phyloP scores from a whole-genome alignment of 768 basidiomycete genomes.

The Calocybe cyanea region DNA sequence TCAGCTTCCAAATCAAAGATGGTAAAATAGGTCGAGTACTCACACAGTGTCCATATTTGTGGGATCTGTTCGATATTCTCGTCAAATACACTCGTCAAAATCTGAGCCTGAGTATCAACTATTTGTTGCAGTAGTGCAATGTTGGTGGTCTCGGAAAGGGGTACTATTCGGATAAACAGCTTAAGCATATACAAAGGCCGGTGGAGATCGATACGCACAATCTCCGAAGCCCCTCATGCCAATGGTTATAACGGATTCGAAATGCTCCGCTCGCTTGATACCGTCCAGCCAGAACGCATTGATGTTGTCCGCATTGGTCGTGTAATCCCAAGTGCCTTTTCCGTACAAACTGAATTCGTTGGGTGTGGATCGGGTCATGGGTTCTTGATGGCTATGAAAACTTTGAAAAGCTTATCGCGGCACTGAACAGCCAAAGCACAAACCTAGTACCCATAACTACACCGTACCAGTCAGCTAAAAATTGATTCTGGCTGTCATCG shows the following conservation, averaged over 20 bases:
- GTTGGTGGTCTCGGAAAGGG: slow-evolving; percentile 46
- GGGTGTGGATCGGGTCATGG: slow-evolving; percentile 72
- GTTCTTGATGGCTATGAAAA: slow-evolving; percentile 56
- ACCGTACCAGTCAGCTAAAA: slow-evolving; percentile 58
- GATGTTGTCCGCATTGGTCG: slow-evolving; percentile 48
- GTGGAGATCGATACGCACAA: slow-evolving; percentile 26
- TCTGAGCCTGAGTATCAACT: slow-evolving; percentile 54
- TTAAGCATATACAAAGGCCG: not conserved
- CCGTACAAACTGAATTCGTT: slow-evolving; percentile 59
- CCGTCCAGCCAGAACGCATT: slow-evolving; percentile 61
- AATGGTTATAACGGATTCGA: slow-evolving; percentile 60
- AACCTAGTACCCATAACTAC: slow-evolving; percentile 70
- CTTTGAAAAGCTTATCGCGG: not conserved
- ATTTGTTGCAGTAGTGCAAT: slow-evolving; percentile 53
- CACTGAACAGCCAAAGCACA: not conserved
- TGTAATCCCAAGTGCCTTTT: slow-evolving; percentile 60
- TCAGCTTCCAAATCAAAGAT: not conserved
- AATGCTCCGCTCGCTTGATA: slow-evolving; percentile 52
- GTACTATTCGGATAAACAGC: slow-evolving; percentile 29
- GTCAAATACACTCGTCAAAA: slow-evolving; percentile 48
- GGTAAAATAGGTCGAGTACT: slow-evolving; percentile 12
- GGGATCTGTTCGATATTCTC: slow-evolving; percentile 47
- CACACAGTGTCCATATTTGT: slow-evolving; percentile 63
- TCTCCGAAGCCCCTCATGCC: slow-evolving; percentile 68
- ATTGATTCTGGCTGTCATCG: slow-evolving; percentile 60